These are phyloP conservation scores for Penicillium silybi DNA, from an alignment of 495 filamentous ascomycete genomes.

Conservation along the genomic window DNA sequence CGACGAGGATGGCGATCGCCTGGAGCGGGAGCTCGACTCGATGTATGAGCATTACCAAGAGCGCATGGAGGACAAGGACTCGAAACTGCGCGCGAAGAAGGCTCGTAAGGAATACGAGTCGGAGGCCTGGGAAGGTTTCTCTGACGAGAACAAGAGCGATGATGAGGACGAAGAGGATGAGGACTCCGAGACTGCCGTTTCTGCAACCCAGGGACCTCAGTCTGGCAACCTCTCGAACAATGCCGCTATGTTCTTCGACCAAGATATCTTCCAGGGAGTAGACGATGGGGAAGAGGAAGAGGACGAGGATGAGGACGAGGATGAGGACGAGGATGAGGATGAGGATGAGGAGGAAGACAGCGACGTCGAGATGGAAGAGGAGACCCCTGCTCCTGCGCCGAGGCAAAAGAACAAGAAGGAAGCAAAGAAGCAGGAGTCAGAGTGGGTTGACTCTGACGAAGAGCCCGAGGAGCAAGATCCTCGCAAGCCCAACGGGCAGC, in stretches of 20 bases:
- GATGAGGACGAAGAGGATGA: slow-evolving; percentile 52
- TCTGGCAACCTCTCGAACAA: slow-evolving; percentile 67
- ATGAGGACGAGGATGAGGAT: slow-evolving; percentile 45
- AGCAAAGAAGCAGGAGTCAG: slow-evolving; percentile 54
- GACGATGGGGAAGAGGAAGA: slow-evolving; percentile 41
- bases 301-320: slow-evolving; percentile 31
- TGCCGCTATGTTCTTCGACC: slow-evolving; percentile 85
- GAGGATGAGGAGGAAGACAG: slow-evolving; percentile 20
- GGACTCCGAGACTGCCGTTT: slow-evolving; percentile 45
- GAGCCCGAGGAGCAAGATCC: slow-evolving; percentile 69
- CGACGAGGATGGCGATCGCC: slow-evolving; percentile 73
- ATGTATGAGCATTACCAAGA: slow-evolving; percentile 86
- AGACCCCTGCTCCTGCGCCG: slow-evolving; percentile 3
- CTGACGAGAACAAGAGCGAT: slow-evolving; percentile 56
- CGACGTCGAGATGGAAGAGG: slow-evolving; percentile 17
- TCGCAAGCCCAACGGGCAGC: slow-evolving; percentile 61
- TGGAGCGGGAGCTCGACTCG: slow-evolving; percentile 79
- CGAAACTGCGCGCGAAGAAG: slow-evolving; percentile 86
- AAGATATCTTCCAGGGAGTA: slow-evolving; percentile 89
- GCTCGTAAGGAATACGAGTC: slow-evolving; percentile 77
- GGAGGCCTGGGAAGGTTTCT: slow-evolving; percentile 89
- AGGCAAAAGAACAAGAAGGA: slow-evolving; percentile 16
- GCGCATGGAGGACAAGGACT: slow-evolving; percentile 69
- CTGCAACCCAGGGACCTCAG: slow-evolving; percentile 43
- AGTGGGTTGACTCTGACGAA: slow-evolving; percentile 49